A percentile compares a stretch with the other conserved stretches of the same genome.
Evolutionary conservation across 768 basidiomycete genomes (phyloP).

Genomic region (Pisolithus microcarpus): DNA sequence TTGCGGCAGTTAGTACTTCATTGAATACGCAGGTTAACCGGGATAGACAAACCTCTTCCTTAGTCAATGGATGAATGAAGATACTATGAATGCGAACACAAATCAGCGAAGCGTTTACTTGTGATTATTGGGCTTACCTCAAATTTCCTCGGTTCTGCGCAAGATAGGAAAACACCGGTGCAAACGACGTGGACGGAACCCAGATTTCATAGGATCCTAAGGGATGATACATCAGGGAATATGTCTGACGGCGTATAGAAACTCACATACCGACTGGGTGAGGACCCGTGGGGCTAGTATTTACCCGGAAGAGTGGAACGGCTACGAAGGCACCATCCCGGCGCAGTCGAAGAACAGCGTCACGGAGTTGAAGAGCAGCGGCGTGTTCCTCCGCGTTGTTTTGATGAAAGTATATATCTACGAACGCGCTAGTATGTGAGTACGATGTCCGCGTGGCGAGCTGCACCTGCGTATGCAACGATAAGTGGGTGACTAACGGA

Average conservation of each 20-base stretch:
- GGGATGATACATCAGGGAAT: background rate
- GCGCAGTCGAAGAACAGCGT: constrained; percentile 63
- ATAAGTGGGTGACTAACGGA: constrained; percentile 41
- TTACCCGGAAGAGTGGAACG: constrained; percentile 68
- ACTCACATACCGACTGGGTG: constrained; percentile 61
- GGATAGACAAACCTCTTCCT: constrained; percentile 47
- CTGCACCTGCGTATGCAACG: background rate
- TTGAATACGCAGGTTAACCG: background rate
- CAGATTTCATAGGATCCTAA: constrained; percentile 78
- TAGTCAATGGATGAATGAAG: constrained; percentile 67
- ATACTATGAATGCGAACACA: constrained; percentile 36
- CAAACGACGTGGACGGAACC: constrained; percentile 69
- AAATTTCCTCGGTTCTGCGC: constrained; percentile 58
- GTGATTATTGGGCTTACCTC: constrained; percentile 39
- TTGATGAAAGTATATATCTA: constrained; percentile 79
- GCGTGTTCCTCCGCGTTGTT: constrained; percentile 53
- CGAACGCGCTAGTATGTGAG: background rate
- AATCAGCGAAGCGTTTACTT: background rate
- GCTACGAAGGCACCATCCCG: constrained; percentile 75
- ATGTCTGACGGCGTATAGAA: background rate
- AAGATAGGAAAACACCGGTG: constrained; percentile 71
- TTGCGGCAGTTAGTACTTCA: background rate
- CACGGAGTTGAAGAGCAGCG: constrained; percentile 60
- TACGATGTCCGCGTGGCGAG: too few relatives aligned
- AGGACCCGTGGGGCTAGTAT: constrained; percentile 61